Evolutionary conservation across 2,329 filamentous ascomycete species (phyloP).

Genomic region (Pyrenochaeta sp.): DNA sequence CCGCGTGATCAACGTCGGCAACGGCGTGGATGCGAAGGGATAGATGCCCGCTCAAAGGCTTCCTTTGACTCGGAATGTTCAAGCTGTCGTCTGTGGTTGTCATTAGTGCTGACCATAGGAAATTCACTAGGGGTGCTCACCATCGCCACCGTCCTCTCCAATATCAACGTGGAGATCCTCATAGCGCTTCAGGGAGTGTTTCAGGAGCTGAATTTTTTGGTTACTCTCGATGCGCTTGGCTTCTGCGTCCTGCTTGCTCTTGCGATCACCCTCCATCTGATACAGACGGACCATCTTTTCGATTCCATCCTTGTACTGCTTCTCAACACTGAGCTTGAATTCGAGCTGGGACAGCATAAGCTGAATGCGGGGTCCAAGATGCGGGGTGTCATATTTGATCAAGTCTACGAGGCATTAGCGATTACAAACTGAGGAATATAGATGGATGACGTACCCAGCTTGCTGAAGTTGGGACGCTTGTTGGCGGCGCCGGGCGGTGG

Average conservation of each 20-base stretch:
- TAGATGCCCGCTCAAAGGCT: constrained; percentile 91
- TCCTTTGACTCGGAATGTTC: constrained; percentile 91
- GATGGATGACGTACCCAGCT: constrained; percentile 73
- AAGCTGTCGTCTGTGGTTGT: constrained; percentile 82
- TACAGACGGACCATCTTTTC: constrained; percentile 99
- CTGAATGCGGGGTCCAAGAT: constrained; percentile 95
- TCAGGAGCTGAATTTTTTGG: constrained; percentile 95
- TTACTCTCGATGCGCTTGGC: constrained; percentile 91
- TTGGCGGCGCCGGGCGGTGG: constrained; percentile 73
- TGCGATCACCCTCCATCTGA: constrained; percentile 94
- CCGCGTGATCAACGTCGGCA: constrained; percentile 92
- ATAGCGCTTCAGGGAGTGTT: constrained; percentile 95
- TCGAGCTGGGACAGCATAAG: constrained; percentile 98
- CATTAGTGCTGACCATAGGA: constrained; percentile 33
- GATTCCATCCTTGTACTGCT: constrained; percentile 97
- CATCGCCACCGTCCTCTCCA: constrained; percentile 79
- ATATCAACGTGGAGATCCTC: constrained; percentile 97
- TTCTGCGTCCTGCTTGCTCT: constrained; percentile 92
- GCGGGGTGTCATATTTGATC: constrained; percentile 97
- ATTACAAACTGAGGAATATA: constrained; percentile 6
- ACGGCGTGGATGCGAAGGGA: constrained; percentile 86
- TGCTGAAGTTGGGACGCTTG: constrained; percentile 85
- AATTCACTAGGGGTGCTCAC: constrained; percentile 58
- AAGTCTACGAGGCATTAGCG: constrained; percentile 68
- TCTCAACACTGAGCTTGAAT: constrained; percentile 98